Percentiles rank a stretch among this genome's conserved stretches.
Evolutionary conservation across 2,329 filamentous ascomycete species (phyloP).

Genomic region (Fusarium sp.): DNA sequence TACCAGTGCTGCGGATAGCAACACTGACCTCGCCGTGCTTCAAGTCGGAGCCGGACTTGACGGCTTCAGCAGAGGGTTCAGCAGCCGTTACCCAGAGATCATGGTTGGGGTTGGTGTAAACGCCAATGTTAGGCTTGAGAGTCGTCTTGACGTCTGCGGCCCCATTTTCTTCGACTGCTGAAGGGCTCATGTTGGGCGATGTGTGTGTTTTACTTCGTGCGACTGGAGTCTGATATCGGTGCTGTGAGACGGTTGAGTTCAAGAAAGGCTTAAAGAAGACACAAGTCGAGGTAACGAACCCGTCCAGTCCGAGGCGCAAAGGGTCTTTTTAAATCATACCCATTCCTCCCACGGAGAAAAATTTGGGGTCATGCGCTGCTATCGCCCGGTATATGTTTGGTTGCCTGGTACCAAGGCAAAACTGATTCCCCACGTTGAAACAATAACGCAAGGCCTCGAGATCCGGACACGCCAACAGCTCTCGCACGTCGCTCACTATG

Average conservation of each 20-base stretch:
- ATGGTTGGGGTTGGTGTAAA: slow-evolving; percentile 93
- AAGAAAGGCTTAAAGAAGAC: slow-evolving; percentile 10
- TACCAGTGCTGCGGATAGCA: slow-evolving; percentile 91
- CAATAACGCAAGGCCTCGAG: slow-evolving; percentile 27
- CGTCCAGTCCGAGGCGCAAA: slow-evolving; percentile 23
- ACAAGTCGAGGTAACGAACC: slow-evolving; percentile 24
- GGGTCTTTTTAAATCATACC: slow-evolving; percentile 36
- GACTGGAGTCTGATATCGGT: slow-evolving; percentile 12
- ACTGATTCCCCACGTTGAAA: slow-evolving; percentile 41
- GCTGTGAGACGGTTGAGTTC: slow-evolving; percentile 11
- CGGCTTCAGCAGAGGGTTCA: slow-evolving; percentile 76
- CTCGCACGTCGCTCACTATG: slow-evolving; percentile 27
- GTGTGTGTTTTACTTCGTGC: slow-evolving; percentile 13
- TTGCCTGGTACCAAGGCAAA: slow-evolving; percentile 40
- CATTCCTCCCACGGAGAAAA: slow-evolving; percentile 32
- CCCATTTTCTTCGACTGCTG: slow-evolving; percentile 43
- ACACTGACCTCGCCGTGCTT: slow-evolving; percentile 86
- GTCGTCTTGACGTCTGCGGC: slow-evolving; percentile 38
- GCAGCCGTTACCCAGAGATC: slow-evolving; percentile 88
- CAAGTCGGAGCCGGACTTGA: slow-evolving; percentile 72
- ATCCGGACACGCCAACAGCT: slow-evolving; percentile 28
- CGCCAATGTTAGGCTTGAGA: slow-evolving; percentile 86
- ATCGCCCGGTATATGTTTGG: slow-evolving; percentile 40
- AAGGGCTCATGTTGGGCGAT: slow-evolving; percentile 46
- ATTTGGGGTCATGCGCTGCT: slow-evolving; percentile 42